Evolutionary conservation across 2,329 filamentous ascomycete genomes (phyloP).

Genomic region (Scolecobasidium constrictum): DNA sequence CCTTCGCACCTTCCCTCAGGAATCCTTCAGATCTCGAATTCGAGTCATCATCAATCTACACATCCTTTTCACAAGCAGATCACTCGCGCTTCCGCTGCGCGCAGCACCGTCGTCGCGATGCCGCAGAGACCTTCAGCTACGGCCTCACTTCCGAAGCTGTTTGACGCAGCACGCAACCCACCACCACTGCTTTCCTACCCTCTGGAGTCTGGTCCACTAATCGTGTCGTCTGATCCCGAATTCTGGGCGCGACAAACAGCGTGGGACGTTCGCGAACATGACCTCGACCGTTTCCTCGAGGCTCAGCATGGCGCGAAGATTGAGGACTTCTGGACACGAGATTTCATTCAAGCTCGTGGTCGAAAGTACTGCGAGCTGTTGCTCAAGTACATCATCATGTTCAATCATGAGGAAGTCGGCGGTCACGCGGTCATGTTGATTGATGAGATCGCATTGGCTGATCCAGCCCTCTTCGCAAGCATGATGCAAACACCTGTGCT

Average conservation of each 20-base stretch:
- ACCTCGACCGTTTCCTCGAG: not conserved
- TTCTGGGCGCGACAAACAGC: not conserved
- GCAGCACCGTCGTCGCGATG: too few species aligned
- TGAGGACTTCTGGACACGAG: not conserved
- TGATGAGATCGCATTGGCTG: not conserved
- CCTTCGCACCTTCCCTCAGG: too few species aligned
- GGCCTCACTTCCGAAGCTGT: too few species aligned
- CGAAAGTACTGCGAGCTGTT: not conserved
- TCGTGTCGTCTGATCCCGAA: not conserved
- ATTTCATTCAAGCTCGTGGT: not conserved
- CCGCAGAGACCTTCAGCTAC: too few species aligned
- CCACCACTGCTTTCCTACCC: not conserved
- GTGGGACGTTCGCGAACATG: not conserved
- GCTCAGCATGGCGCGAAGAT: not conserved
- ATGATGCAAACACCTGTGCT: not conserved
- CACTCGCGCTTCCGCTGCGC: too few species aligned
- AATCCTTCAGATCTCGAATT: too few species aligned
- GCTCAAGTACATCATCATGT: not conserved
- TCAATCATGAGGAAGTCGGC: not conserved
- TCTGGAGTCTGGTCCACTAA: not conserved
- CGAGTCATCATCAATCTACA: too few species aligned
- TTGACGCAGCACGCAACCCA: too few species aligned
- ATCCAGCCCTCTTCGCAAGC: not conserved
- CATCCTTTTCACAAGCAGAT: too few species aligned
- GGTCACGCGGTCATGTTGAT: not conserved